These are phyloP conservation scores for Sphaerulina vaccinii DNA, from an alignment of 2,329 filamentous ascomycete genomes.

Conservation along the genomic window DNA sequence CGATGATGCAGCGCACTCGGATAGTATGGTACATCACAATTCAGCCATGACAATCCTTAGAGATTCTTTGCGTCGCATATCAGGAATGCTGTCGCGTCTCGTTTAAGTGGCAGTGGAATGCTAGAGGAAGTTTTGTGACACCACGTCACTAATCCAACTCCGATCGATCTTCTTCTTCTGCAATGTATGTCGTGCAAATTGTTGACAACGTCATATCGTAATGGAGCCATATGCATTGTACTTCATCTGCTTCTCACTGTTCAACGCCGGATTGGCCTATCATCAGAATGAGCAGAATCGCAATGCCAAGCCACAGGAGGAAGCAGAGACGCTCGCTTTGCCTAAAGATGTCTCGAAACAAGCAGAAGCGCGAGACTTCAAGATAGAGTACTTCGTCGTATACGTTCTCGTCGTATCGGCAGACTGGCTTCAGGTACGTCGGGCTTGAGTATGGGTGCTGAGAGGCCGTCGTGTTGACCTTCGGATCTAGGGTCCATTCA, in stretches of 20 bases:
- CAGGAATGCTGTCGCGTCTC: not conserved
- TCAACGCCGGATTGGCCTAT: slow-evolving; percentile 24
- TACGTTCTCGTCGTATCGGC: slow-evolving; percentile 47
- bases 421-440: slow-evolving; percentile 48
- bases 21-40: not conserved
- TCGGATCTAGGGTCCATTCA: slow-evolving; percentile 45
- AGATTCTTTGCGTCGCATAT: not conserved
- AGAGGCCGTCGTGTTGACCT: not conserved
- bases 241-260: slow-evolving; percentile 24
- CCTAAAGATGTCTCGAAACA: slow-evolving; percentile 24
- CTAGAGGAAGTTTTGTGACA: not conserved
- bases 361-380: slow-evolving; percentile 40
- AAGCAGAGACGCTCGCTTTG: slow-evolving; percentile 15
- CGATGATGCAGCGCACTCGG: not conserved
- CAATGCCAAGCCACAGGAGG: slow-evolving; percentile 9
- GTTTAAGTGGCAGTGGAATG: not conserved
- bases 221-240: slow-evolving; percentile 30
- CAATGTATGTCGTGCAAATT: not conserved
- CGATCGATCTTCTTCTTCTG: not conserved
- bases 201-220: not conserved
- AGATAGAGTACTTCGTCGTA: slow-evolving; percentile 45
- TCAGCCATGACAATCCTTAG: no score
- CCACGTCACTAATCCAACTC: no score
- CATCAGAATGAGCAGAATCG: slow-evolving; percentile 18
- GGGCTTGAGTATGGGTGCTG: no score